Evolutionary conservation across 495 filamentous ascomycete species (phyloP), one percentile per base, ranked within the genome.

Genomic region (Xylaria bambusicola): DNA sequence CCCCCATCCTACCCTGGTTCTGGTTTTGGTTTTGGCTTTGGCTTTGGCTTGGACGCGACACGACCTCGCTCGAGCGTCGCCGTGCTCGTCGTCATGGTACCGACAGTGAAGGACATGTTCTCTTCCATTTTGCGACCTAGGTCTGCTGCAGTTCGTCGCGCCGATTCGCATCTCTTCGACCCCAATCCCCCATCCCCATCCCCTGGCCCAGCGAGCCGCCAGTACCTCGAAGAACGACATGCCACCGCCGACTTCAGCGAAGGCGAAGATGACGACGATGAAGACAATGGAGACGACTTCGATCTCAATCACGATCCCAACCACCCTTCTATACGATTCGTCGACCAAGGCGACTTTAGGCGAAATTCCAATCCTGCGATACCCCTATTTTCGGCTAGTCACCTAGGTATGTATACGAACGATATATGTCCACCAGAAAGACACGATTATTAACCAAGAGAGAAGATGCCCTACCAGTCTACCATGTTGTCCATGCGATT

Each of bases 401-500:
- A 94, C 66, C 81, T 96, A 61, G 92, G 92, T 92, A 76, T 36
- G 66, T 31, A 48, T 40, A 48, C 64, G 17, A 47, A 42, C 23
- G 9, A 51, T 48, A 20, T 33, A 7, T 15, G 29, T 55, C 26
- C 46, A 3, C n/a, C 23, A 9, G 38, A 36, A 18, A 18, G 29
- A 24, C 2, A 18, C 21, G 13, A 52, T 24, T 31, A n/a, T 49
- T 60, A 53, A 60, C 29, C 7, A 13, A 26, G 41, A 33, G 9
- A 31, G 47, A 50, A 75, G 74, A 75, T 66, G 74, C 73, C 44
- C 80, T 98, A 5, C 93, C 93, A 1, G 86, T 97, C 52, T 97
- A 96, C 78, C 89, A 88, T 66, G 82, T 94, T 61, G 94, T 91
- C 38, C 93, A 96, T 76, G 83, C 88, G 12, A 93, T 96, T 50